Evolutionary conservation across 116 monocot genomes (phyloP).

Genomic region (Papilionanthe hybrid): DNA sequence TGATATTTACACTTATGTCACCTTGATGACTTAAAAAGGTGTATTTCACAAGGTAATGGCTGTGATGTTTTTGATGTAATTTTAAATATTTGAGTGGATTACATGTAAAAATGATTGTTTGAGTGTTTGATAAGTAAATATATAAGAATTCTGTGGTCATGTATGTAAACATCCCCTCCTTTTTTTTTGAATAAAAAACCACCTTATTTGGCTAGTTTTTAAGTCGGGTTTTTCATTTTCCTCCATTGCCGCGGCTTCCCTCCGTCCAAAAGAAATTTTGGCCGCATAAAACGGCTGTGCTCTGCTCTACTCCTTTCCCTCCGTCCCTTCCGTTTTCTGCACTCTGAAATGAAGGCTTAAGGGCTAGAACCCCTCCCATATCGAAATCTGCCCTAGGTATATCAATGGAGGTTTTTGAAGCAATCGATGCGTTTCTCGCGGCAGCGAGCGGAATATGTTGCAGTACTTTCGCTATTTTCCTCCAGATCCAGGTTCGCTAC

Average conservation of each 20-base stretch:
- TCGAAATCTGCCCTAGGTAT: neutral
- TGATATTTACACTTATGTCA: too few species aligned
- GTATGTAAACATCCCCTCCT: too few species aligned
- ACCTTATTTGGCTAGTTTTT: neutral
- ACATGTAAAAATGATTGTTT: too few species aligned
- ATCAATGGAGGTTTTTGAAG: constrained; percentile 36
- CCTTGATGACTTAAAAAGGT: too few species aligned
- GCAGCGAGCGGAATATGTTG: constrained; percentile 55
- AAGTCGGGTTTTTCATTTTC: neutral
- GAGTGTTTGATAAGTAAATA: too few species aligned
- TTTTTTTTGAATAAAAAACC: too few species aligned
- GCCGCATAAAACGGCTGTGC: neutral
- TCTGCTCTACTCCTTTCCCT: neutral
- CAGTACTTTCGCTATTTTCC: constrained; percentile 65
- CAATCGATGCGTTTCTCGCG: constrained; percentile 49
- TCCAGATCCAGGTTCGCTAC: constrained; percentile 88
- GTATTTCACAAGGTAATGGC: too few species aligned
- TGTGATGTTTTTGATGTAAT: too few species aligned
- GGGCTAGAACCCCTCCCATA: neutral
- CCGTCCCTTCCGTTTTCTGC: neutral
- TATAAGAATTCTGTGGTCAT: too few species aligned
- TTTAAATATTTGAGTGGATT: too few species aligned
- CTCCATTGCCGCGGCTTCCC: neutral
- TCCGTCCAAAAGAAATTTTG: neutral
- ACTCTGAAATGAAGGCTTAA: neutral